Conservation (phyloP, 306 rosid genomes). For the Cucurbita argyrosperma region DNA sequence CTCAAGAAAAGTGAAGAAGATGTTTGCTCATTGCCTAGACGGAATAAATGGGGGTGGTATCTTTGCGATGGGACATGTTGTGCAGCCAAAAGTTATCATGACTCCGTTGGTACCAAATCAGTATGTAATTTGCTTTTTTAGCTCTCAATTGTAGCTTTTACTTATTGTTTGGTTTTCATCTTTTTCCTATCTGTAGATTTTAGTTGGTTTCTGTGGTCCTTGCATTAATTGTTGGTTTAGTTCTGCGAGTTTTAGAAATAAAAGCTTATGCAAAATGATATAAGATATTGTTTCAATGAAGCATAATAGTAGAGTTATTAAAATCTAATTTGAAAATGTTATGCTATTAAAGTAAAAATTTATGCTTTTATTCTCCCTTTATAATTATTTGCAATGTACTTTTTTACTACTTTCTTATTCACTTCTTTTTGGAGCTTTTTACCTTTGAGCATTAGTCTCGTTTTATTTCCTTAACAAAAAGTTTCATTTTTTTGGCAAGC, state of each 20-base stretch:
- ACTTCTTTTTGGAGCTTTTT: too few species aligned
- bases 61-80: slow-evolving; percentile 93
- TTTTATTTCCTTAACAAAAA: too few species aligned
- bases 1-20: slow-evolving; percentile 80
- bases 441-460: too few species aligned
- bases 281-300: background rate
- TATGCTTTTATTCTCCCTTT: too few species aligned
- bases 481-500: too few species aligned
- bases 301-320: background rate
- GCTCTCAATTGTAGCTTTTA: background rate
- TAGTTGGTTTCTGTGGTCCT: slow-evolving; percentile 1
- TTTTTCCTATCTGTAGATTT: slow-evolving; percentile 5
- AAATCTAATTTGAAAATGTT: background rate
- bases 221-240: slow-evolving; percentile 1
- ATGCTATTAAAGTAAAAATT: background rate
- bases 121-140: slow-evolving; percentile 36
- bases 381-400: too few species aligned
- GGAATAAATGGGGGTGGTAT: slow-evolving; percentile 95
- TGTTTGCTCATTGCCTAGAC: slow-evolving; percentile 98
- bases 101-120: slow-evolving; percentile 84
- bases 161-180: background rate
- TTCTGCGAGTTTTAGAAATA: background rate
- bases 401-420: too few species aligned
- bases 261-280: background rate
- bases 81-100: slow-evolving; percentile 82